phyloP scores from a whole-genome alignment of 1,139 yeast genomes.

The Kodamaea anthophila region DNA sequence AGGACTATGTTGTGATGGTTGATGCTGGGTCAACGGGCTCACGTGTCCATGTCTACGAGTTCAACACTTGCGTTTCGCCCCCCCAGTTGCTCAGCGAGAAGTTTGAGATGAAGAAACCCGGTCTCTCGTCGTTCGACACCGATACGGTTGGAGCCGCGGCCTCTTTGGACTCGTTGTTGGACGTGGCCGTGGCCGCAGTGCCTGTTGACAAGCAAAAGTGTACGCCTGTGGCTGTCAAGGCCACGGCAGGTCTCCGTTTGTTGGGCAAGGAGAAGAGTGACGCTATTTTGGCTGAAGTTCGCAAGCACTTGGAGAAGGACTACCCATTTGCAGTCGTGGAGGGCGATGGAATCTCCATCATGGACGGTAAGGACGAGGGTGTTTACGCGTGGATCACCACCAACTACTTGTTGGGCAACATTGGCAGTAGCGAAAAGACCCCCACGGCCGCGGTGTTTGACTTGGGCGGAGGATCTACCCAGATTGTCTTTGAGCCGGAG shows the following conservation, averaged over 20 bases:
- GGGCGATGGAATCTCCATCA: slow-evolving; percentile 76
- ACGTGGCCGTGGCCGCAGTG: slow-evolving; percentile 65
- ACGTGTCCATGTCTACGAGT: slow-evolving; percentile 87
- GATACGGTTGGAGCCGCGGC: slow-evolving; percentile 82
- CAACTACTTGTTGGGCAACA: slow-evolving; percentile 85
- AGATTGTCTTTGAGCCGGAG: slow-evolving; percentile 92
- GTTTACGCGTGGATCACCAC: slow-evolving; percentile 99
- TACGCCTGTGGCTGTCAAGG: slow-evolving; percentile 93
- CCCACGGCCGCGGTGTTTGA: slow-evolving; percentile 97
- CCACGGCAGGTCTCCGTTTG: slow-evolving; percentile 93
- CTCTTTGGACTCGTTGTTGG: slow-evolving; percentile 75
- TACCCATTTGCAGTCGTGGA: slow-evolving; percentile 86
- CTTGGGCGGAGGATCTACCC: slow-evolving; percentile 98
- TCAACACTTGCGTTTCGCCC: slow-evolving; percentile 77
- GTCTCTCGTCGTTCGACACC: slow-evolving; percentile 77
- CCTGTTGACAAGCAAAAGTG: slow-evolving; percentile 70
- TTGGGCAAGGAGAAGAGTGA: slow-evolving; percentile 70
- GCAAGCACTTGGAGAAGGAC: slow-evolving; percentile 63
- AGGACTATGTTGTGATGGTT: slow-evolving; percentile 68
- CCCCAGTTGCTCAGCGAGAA: slow-evolving; percentile 74
- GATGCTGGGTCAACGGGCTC: slow-evolving; percentile 99
- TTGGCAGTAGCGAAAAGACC: slow-evolving; percentile 63
- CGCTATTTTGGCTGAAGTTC: slow-evolving; percentile 69
- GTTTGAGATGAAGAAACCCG: slow-evolving; percentile 88
- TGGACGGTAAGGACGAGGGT: slow-evolving; percentile 97